Evolutionary conservation across 129 eudicot species (phyloP), one percentile per base, ranked within the genome.

Genomic region (Escallonia rubra): DNA sequence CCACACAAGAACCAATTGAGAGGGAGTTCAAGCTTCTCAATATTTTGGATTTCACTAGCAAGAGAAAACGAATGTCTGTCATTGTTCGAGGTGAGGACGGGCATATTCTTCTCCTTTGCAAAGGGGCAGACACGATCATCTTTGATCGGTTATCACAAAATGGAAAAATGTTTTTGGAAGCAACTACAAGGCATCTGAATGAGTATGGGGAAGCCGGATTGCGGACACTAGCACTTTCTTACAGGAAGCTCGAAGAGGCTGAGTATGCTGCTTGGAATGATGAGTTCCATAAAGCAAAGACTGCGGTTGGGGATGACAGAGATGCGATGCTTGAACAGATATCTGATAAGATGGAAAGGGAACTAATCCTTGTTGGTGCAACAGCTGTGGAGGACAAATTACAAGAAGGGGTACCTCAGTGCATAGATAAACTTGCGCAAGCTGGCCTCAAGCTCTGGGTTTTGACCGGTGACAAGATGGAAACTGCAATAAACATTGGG

Each of bases 391-490:
- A 89, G 67, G 96, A 89, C 76, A 89, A 89, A 68, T 54, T 89
- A 6, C 96, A 89, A 48, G 76, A 78, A 15, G 92, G 96, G 62
- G 92, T 89, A 55, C 89, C 96, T 16, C 78, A 85, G 56, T 89
- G 96, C 67, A 89, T 89, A 0, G 96, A 89, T 66, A 74, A 79
- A 74, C 73, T 89, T 34, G 96, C 85, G 13, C 86, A 85, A 71
- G 96, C 96, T 2, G 96, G 96, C 57, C 67, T 85, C 9, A 89
- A 89, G 71, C 80, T 89, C 41, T 88, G 91, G 96, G 81, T 88
- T 67, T 46, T 88, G 13, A 88, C 91, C 3, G 96, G 96, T 5
- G 96, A 88, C 54, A 88, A 88, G 16, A 88, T 75, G 81, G 96
- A 85, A 75, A 88, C 96, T 7, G 90, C 96, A 7, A 77, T 89